Evolutionary conservation across 306 rosid species (phyloP), one percentile per base, ranked within the genome.

Genomic region (Styphnolobium japonicum): DNA sequence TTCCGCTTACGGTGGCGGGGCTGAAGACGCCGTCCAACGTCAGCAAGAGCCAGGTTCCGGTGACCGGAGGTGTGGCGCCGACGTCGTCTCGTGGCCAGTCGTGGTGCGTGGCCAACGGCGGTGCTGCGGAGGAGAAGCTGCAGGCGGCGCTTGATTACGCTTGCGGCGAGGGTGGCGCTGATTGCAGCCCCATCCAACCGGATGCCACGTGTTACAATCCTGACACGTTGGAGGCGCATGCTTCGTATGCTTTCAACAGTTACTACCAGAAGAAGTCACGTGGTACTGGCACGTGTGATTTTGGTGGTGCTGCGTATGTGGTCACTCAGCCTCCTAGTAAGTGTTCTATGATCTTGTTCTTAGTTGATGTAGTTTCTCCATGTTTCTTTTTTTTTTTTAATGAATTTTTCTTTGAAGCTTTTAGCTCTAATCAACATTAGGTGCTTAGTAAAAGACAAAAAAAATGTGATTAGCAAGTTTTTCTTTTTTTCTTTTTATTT

Each of bases 51-150:
- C 85, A 78, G 21, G 76, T 39, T 0, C 84, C 91, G 2, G 15
- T 19, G 0, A 3, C 29, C 1, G 60, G 52, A 0, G 60, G 31
- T 10, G 31, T 29, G 23, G 7, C 77, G 7, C 0, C 55, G 71
- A 18, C 88, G 16, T 23, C 1, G 65, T 0, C 6, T 16, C n/a
- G 2, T 0, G 83, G 88, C 0, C 80, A 65, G 56, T 86, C 90
- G 10, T 91, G 96, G 96, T 91, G 96, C 36, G 90, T 91, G 83
- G 96, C 96, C 1, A 87, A 87, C 9, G 79, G 4, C 31, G n/a
- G 83, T 0, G 83, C 66, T 0, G 86, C 77, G 65, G 27, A 21
- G 31, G 84, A 71, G 81, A 88, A 82, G 72, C 69, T 91, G 1
- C 90, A 89, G 52, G 77, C 75, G 0, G 96, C 45, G 2, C 53